Percentiles rank a stretch among this genome's conserved stretches.
Conservation (phyloP, 345 rosid genomes). For the Crucihimalaya himalaica region DNA sequence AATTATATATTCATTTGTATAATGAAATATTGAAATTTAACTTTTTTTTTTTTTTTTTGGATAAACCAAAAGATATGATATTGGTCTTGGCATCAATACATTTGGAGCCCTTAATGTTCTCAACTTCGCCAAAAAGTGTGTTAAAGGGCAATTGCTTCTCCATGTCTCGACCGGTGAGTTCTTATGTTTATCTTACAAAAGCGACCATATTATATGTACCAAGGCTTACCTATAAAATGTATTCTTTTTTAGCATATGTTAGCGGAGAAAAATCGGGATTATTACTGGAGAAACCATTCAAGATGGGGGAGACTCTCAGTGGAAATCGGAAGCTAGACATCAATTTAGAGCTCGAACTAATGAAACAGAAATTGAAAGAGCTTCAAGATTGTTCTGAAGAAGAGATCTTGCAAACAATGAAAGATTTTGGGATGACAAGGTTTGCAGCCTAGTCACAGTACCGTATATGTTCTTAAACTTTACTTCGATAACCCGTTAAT, state of each 20-base stretch:
- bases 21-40: neutral
- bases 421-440: slow-evolving; percentile 46
- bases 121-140: slow-evolving; percentile 42
- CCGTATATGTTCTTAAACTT: neutral
- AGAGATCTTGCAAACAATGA: slow-evolving; percentile 37
- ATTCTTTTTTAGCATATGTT: slow-evolving; percentile 36
- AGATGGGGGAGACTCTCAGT: slow-evolving; percentile 38
- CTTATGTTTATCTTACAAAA: slow-evolving; percentile 2
- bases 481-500: neutral
- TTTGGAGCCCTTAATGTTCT: slow-evolving; percentile 41
- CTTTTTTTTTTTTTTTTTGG: neutral
- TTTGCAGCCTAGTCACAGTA: neutral
- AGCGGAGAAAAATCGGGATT: slow-evolving; percentile 33
- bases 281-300: slow-evolving; percentile 38
- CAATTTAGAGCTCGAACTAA: slow-evolving; percentile 29
- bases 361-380: slow-evolving; percentile 39
- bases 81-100: slow-evolving; percentile 42
- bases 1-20: neutral
- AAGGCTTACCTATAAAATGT: neutral
- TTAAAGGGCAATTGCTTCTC: slow-evolving; percentile 37
- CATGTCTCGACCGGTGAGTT: slow-evolving; percentile 48
- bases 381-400: slow-evolving; percentile 33
- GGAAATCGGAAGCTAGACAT: slow-evolving; percentile 32
- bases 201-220: neutral
- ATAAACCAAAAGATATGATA: slow-evolving; percentile 32